These are phyloP conservation scores for Mercurialis annua DNA, from an alignment of 345 rosid genomes.

Conservation along the genomic window DNA sequence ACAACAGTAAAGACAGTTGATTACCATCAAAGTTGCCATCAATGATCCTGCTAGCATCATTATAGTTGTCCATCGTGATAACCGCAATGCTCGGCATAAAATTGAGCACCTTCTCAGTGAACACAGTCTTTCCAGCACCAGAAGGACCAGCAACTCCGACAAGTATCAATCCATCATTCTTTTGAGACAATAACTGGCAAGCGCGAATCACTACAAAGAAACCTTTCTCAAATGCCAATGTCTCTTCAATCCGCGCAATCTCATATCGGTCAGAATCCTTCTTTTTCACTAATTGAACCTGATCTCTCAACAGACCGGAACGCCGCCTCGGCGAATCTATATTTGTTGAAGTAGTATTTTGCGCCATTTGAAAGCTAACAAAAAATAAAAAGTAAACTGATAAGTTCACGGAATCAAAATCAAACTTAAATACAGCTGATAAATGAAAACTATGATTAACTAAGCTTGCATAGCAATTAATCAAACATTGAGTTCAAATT, in stretches of 20 bases:
- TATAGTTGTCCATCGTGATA: slow-evolving; percentile 89
- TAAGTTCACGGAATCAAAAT: too few relatives aligned
- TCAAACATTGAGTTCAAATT: background rate
- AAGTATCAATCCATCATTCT: slow-evolving; percentile 81
- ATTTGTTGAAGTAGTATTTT: slow-evolving; percentile 43
- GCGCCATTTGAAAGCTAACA: slow-evolving; percentile 45
- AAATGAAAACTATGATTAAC: too few relatives aligned
- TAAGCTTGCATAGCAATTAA: background rate
- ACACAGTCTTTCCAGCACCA: slow-evolving; percentile 96
- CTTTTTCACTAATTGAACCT: slow-evolving; percentile 68
- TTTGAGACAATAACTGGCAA: slow-evolving; percentile 83
- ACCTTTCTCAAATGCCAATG: slow-evolving; percentile 88
- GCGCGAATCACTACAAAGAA: slow-evolving; percentile 89
- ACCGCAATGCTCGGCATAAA: slow-evolving; percentile 96
- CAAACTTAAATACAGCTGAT: too few relatives aligned
- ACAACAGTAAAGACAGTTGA: slow-evolving; percentile 13
- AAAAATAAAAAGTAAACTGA: too few relatives aligned
- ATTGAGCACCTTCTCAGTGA: slow-evolving; percentile 84
- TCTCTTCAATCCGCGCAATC: slow-evolving; percentile 71
- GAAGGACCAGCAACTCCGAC: slow-evolving; percentile 99
- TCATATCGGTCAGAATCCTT: slow-evolving; percentile 76
- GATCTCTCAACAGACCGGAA: slow-evolving; percentile 81
- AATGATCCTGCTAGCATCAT: slow-evolving; percentile 78
- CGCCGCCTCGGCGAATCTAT: slow-evolving; percentile 77
- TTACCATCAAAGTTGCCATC: slow-evolving; percentile 99